Conservation (phyloP, 331 rosid species). For the Malus hybrid region DNA sequence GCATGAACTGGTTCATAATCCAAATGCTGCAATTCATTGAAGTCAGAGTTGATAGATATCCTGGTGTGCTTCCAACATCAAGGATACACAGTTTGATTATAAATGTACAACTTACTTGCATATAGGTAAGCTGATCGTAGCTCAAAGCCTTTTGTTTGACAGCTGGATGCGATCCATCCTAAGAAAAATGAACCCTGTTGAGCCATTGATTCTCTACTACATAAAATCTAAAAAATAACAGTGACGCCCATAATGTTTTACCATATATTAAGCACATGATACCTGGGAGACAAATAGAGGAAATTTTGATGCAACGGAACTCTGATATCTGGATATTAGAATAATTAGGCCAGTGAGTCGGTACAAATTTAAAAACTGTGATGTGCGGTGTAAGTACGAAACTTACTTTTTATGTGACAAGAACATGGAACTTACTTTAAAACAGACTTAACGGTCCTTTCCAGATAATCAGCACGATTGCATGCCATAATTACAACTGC, state of each 20-base stretch:
- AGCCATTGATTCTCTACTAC: constrained; percentile 8
- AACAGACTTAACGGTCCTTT: constrained; percentile 72
- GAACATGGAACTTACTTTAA: constrained; percentile 49
- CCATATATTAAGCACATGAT: constrained; percentile 12
- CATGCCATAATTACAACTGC: constrained; percentile 99
- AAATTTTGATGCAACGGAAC: constrained; percentile 61
- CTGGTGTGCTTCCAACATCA: background rate
- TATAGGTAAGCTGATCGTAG: constrained; percentile 63
- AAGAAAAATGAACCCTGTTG: constrained; percentile 15
- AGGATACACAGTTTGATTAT: background rate
- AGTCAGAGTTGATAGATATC: constrained; percentile 12
- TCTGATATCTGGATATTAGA: constrained; percentile 55
- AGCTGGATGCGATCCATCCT: constrained; percentile 75
- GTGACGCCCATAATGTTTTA: background rate
- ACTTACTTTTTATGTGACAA: constrained; percentile 35
- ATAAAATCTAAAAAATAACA: constrained; percentile 16
- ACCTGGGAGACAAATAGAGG: constrained; percentile 97
- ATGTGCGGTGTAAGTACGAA: background rate
- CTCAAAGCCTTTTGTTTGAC: constrained; percentile 79
- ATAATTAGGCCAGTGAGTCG: constrained; percentile 21
- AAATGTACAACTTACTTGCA: constrained; percentile 55
- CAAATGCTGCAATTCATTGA: constrained; percentile 69
- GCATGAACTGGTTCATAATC: constrained; percentile 58
- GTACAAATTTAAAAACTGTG: constrained; percentile 9
- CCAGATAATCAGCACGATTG: constrained; percentile 91